Conservation (phyloP, 306 rosid genomes). For the Myrica gale region DNA sequence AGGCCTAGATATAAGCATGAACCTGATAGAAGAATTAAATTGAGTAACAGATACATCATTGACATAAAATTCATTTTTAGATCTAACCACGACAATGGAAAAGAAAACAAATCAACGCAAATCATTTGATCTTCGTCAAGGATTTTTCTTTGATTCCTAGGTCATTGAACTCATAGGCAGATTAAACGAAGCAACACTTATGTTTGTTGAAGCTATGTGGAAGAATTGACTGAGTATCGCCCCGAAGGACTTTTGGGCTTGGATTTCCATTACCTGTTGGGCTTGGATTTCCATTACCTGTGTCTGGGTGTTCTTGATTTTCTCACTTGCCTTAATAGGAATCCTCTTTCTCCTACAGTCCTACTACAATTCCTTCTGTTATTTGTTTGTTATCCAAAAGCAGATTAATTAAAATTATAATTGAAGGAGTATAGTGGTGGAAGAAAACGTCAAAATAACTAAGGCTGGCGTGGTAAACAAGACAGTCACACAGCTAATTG, state of each 20-base stretch:
- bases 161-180: neutral
- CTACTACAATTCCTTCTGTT: neutral
- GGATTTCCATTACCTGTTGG: neutral
- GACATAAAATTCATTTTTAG: conserved; percentile 3
- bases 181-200: neutral
- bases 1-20: conserved; percentile 90
- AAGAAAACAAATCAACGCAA: conserved; percentile 5
- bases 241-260: neutral
- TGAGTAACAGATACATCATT: conserved; percentile 14
- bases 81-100: neutral
- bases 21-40: conserved; percentile 47
- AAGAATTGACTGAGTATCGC: neutral
- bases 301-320: neutral
- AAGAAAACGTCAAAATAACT: neutral
- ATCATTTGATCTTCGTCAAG: neutral
- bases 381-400: neutral
- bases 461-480: neutral
- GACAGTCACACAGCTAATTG: neutral
- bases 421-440: neutral
- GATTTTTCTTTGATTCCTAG: neutral
- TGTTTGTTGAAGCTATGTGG: neutral
- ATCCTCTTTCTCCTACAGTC: neutral
- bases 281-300: neutral
- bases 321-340: neutral
- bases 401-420: neutral